Evolutionary conservation across 768 basidiomycete genomes (phyloP).

Genomic region (Rhizopogon vesiculosus): DNA sequence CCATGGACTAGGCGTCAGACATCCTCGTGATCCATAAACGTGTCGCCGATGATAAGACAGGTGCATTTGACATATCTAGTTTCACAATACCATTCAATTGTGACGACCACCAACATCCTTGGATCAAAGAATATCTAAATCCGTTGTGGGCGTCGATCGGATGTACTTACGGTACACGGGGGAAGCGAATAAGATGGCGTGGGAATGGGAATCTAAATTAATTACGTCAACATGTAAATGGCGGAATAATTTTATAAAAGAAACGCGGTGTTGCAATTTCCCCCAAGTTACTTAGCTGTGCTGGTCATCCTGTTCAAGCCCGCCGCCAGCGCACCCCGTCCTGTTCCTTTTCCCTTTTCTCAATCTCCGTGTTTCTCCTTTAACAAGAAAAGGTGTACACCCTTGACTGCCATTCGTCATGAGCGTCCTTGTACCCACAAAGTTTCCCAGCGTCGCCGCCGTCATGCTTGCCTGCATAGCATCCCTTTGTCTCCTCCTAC

Average conservation of each 20-base stretch:
- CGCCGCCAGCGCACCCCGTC: constrained; percentile 7
- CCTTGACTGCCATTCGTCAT: constrained; percentile 8
- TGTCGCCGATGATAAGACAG: neutral
- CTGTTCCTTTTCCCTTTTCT: neutral
- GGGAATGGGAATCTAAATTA: neutral
- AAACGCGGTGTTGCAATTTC: neutral
- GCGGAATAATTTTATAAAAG: neutral
- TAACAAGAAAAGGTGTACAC: constrained; percentile 13
- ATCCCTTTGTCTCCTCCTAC: constrained; percentile 22
- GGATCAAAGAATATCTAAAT: no score
- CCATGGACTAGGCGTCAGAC: no score
- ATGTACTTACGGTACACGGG: neutral
- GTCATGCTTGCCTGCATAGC: constrained; percentile 27
- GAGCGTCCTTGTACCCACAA: constrained; percentile 28
- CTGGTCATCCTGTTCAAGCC: constrained; percentile 11
- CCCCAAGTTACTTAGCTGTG: constrained; percentile 7
- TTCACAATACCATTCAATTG: neutral
- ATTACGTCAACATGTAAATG: neutral
- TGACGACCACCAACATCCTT: neutral
- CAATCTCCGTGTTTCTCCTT: constrained; percentile 19
- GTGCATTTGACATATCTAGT: neutral
- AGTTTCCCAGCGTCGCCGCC: constrained; percentile 23
- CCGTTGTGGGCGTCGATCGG: neutral
- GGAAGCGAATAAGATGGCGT: neutral
- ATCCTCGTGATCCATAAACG: neutral